Percentiles rank a stretch among this genome's conserved stretches.
These are phyloP conservation scores for Solidago caesia DNA, from an alignment of 129 eudicot species.

Conservation along the genomic window DNA sequence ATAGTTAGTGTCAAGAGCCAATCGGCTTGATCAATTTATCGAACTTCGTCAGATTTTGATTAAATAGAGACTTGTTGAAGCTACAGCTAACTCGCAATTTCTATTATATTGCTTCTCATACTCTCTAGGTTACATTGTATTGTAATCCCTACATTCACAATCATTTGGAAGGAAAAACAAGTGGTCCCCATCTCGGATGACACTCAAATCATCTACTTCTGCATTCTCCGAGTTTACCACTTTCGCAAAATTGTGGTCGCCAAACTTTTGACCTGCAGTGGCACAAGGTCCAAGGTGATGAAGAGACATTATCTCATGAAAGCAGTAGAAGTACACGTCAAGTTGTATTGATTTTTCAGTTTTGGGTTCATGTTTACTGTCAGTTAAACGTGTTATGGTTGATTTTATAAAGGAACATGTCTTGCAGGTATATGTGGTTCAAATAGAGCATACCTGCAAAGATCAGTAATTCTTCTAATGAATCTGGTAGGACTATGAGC, in stretches of 20 bases:
- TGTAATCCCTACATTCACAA: conserved; percentile 31
- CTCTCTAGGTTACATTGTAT: conserved; percentile 29
- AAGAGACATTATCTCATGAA: conserved; percentile 18
- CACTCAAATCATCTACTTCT: conserved; percentile 83
- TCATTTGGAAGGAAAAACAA: conserved; percentile 58
- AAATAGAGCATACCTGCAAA: conserved; percentile 60
- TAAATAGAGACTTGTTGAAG: conserved; percentile 35
- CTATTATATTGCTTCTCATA: conserved; percentile 28
- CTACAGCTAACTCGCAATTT: conserved; percentile 22
- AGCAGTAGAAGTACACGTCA: background rate
- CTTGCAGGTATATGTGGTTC: conserved; percentile 8
- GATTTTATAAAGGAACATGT: background rate
- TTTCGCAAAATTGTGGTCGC: conserved; percentile 47
- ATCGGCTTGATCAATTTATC: conserved; percentile 27
- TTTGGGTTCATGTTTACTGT: conserved; percentile 19
- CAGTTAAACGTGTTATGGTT: background rate
- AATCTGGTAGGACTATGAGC: conserved; percentile 80
- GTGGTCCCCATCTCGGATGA: conserved; percentile 86
- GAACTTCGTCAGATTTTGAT: conserved; percentile 30
- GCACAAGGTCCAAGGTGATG: conserved; percentile 21
- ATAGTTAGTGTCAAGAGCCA: conserved; percentile 13
- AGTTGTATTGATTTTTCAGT: conserved; percentile 1
- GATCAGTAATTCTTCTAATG: conserved; percentile 61
- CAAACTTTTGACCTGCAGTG: conserved; percentile 83
- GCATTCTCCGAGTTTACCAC: conserved; percentile 71